A percentile compares a stretch with the other conserved stretches of the same genome.
Conservation (phyloP, 108 stramenopile species). For the Aurantiochytrium sp. region DNA sequence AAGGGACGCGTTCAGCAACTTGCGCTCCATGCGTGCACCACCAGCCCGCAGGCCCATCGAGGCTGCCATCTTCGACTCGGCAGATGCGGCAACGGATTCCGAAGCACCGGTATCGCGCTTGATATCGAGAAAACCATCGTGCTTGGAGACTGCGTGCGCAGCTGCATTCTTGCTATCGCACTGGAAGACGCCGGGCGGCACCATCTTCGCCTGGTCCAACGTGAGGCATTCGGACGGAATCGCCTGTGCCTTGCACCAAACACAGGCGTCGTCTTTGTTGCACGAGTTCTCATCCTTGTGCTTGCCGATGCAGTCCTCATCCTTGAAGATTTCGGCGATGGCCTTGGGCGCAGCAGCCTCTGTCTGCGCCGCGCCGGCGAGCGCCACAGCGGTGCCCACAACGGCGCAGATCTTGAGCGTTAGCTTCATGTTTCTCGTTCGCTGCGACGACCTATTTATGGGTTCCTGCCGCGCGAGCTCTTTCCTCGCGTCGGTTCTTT, state of each 20-base stretch:
- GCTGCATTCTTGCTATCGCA: neutral
- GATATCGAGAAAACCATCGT: neutral
- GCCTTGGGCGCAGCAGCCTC: neutral
- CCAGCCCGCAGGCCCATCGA: neutral
- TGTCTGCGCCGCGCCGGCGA: too few species aligned
- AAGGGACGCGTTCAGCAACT: neutral
- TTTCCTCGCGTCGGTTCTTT: too few species aligned
- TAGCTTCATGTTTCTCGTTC: too few species aligned
- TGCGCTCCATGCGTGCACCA: neutral
- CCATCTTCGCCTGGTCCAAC: neutral
- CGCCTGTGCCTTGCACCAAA: neutral
- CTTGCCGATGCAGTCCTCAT: neutral
- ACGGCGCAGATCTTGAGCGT: too few species aligned
- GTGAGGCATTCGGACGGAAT: neutral
- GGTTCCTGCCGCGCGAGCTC: too few species aligned
- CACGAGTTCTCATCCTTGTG: conserved; percentile 39
- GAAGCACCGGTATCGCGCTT: neutral
- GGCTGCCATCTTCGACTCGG: too few species aligned
- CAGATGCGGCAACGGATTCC: neutral
- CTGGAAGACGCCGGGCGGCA: neutral
- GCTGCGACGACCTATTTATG: too few species aligned
- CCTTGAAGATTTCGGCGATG: neutral
- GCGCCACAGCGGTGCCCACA: too few species aligned
- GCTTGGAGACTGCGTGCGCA: neutral
- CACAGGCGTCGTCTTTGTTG: neutral